phyloP scores from a whole-genome alignment of 208 protist genomes.

The Trichomonas tenax region DNA sequence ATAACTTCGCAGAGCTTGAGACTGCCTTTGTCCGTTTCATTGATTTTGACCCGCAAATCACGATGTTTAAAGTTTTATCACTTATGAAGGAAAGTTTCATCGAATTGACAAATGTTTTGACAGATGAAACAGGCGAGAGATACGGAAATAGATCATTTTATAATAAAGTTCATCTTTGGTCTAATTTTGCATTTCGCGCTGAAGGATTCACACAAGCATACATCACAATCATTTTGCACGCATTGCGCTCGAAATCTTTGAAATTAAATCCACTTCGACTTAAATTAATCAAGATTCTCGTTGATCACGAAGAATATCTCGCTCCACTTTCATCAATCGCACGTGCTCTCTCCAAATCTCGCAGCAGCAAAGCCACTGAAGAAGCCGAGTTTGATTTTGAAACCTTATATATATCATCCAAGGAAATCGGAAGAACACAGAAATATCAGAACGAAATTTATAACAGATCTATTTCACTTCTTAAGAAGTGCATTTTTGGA shows the following conservation, averaged over 20 bases:
- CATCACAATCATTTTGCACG: background rate
- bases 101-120: background rate
- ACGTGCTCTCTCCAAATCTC: background rate
- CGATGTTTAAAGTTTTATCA: background rate
- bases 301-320: background rate
- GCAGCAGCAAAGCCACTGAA: background rate
- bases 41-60: background rate
- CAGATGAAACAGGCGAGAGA: background rate
- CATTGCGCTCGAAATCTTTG: background rate
- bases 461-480: background rate
- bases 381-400: background rate
- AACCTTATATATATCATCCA: background rate
- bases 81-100: background rate
- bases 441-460: background rate
- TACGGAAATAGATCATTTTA: background rate
- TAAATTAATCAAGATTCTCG: background rate
- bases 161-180: background rate
- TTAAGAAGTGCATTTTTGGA: background rate
- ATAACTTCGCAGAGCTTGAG: background rate
- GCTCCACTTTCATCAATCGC: background rate
- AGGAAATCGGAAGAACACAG: background rate
- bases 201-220: background rate
- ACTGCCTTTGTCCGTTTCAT: background rate
- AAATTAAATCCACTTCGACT: background rate
- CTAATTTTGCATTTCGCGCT: background rate